Percentiles rank a stretch among this genome's conserved stretches.
Conservation (phyloP, 164 flowering plant species). For the Piper betle region DNA sequence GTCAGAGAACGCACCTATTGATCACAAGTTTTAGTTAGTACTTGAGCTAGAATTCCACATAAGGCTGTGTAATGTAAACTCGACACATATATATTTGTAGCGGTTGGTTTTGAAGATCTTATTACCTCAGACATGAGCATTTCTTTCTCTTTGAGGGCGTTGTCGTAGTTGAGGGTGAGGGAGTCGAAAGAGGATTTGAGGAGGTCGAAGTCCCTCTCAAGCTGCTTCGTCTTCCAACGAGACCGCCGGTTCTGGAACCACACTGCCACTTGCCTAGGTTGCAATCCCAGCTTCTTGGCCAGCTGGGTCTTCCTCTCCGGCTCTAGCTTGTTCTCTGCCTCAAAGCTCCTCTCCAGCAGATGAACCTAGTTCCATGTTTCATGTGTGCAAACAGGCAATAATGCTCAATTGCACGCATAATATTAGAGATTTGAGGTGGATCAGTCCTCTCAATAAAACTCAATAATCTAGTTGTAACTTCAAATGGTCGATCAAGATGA, state of each 20-base stretch:
- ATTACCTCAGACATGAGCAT: slow-evolving; percentile 73
- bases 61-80: too few relatives aligned
- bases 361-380: slow-evolving; percentile 27
- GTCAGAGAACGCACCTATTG: slow-evolving; percentile 45
- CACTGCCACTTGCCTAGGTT: slow-evolving; percentile 85
- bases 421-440: neutral
- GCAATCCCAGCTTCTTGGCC: slow-evolving; percentile 74
- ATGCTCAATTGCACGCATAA: neutral
- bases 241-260: slow-evolving; percentile 96
- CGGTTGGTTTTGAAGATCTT: neutral
- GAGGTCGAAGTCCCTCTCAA: slow-evolving; percentile 64
- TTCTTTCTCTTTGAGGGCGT: slow-evolving; percentile 46
- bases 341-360: slow-evolving; percentile 80
- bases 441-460: too few relatives aligned
- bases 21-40: neutral
- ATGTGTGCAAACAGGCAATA: neutral
- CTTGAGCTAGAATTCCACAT: too few relatives aligned
- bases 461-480: too few relatives aligned
- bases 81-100: too few relatives aligned
- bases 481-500: too few relatives aligned
- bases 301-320: slow-evolving; percentile 72
- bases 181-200: slow-evolving; percentile 66
- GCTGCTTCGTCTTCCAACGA: slow-evolving; percentile 90
- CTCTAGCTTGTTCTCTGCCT: slow-evolving; percentile 82
- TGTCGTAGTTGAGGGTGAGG: slow-evolving; percentile 39